Percentiles rank a stretch among this genome's conserved stretches.
Evolutionary conservation across 441 rosid genomes (phyloP).

Genomic region (Monsonia emarginata): DNA sequence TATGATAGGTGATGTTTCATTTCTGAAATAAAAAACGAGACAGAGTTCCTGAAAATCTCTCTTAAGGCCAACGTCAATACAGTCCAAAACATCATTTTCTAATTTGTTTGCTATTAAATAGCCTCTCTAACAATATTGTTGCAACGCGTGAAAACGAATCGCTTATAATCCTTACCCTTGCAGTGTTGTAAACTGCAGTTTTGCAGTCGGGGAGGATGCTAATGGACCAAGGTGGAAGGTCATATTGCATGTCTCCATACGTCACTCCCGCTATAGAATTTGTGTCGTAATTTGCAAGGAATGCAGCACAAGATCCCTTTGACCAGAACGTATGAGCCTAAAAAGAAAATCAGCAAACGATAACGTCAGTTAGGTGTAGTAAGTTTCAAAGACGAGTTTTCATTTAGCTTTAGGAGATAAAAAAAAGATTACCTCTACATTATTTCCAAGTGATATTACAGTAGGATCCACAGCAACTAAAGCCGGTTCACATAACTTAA

Average conservation of each 20-base stretch:
- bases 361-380: neutral
- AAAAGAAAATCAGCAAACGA: conserved; percentile 4
- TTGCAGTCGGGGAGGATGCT: conserved; percentile 95
- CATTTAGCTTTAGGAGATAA: neutral
- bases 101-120: no score
- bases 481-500: conserved; percentile 82
- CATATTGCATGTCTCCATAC: conserved; percentile 84
- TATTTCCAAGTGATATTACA: conserved; percentile 63
- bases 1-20: no score
- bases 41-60: neutral
- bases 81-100: no score
- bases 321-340: conserved; percentile 76
- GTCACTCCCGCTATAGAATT: conserved; percentile 61
- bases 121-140: no score
- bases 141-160: neutral
- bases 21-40: no score
- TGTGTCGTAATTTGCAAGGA: conserved; percentile 81
- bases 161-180: conserved; percentile 42
- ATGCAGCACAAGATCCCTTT: conserved; percentile 82
- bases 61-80: neutral
- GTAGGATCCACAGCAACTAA: conserved; percentile 69
- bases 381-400: neutral
- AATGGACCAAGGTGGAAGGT: conserved; percentile 95
- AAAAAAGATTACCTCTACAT: conserved; percentile 47
- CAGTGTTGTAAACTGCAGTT: conserved; percentile 89